phyloP scores from a whole-genome alignment of 2,329 filamentous ascomycete species.

The Ophiostoma fasciatum region DNA sequence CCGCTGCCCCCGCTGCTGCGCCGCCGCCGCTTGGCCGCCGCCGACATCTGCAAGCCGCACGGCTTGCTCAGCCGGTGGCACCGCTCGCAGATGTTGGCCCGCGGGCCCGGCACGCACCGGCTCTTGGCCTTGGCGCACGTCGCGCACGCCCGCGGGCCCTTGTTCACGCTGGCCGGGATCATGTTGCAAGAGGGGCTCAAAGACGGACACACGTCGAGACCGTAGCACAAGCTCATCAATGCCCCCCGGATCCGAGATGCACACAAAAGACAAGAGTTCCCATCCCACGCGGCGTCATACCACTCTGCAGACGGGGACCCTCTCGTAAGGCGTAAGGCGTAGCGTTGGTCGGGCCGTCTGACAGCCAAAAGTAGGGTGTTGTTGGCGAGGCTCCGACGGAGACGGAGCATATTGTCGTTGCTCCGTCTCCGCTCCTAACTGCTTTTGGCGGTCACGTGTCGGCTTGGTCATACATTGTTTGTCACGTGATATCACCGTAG shows the following conservation, averaged over 20 bases:
- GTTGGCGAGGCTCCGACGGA: conserved; percentile 8
- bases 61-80: conserved; percentile 32
- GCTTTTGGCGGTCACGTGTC: not conserved
- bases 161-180: conserved; percentile 11
- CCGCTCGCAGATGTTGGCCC: conserved; percentile 31
- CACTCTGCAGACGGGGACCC: too few species aligned
- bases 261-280: too few species aligned
- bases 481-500: too few species aligned
- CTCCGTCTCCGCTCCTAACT: conserved; percentile 7
- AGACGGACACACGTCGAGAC: too few species aligned
- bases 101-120: conserved; percentile 29
- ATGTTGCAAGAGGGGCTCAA: too few species aligned
- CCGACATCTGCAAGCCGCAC: conserved; percentile 31
- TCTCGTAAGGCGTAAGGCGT: not conserved
- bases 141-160: conserved; percentile 33
- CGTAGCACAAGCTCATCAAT: too few species aligned
- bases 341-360: too few species aligned
- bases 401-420: conserved; percentile 6
- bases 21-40: conserved; percentile 31
- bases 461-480: too few species aligned
- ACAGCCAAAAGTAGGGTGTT: too few species aligned
- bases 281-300: too few species aligned
- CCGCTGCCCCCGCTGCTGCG: conserved; percentile 14
- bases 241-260: too few species aligned
- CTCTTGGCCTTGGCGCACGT: conserved; percentile 39